A percentile compares a stretch with the other conserved stretches of the same genome.
Evolutionary conservation across 2,329 filamentous ascomycete species (phyloP).

Genomic region (Pleomassaria siparia): DNA sequence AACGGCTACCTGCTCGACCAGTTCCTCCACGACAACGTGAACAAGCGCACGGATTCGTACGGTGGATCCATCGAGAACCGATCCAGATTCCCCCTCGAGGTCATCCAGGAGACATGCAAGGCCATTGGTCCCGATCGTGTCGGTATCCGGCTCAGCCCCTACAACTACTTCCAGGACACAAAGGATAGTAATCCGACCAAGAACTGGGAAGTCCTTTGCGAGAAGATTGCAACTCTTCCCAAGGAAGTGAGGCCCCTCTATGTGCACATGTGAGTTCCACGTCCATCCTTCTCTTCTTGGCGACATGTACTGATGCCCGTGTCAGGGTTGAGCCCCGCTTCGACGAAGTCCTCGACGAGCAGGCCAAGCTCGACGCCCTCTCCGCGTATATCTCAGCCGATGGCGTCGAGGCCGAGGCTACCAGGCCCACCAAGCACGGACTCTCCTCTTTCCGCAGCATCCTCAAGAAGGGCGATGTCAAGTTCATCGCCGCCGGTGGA

Average conservation of each 20-base stretch:
- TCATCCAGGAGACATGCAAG: slow-evolving; percentile 44
- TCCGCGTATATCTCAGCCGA: slow-evolving; percentile 34
- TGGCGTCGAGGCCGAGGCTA: slow-evolving; percentile 36
- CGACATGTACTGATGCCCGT: slow-evolving; percentile 7
- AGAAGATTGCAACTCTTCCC: slow-evolving; percentile 40
- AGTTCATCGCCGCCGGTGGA: slow-evolving; percentile 59
- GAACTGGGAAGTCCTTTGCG: slow-evolving; percentile 51
- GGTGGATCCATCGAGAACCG: slow-evolving; percentile 55
- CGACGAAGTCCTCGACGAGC: slow-evolving; percentile 39
- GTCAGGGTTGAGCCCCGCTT: slow-evolving; percentile 41
- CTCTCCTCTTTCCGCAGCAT: slow-evolving; percentile 49
- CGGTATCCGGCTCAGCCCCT: slow-evolving; percentile 37
- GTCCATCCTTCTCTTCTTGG: not conserved
- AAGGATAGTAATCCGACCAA: slow-evolving; percentile 48
- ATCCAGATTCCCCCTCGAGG: slow-evolving; percentile 59
- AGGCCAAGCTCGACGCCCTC: slow-evolving; percentile 43
- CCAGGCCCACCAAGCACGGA: slow-evolving; percentile 27
- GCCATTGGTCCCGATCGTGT: slow-evolving; percentile 37
- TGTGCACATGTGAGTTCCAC: slow-evolving; percentile 37
- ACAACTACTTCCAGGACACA: slow-evolving; percentile 44
- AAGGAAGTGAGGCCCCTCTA: slow-evolving; percentile 31
- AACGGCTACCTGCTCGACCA: slow-evolving; percentile 55
- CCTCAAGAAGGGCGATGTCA: slow-evolving; percentile 49
- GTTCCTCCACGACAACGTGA: slow-evolving; percentile 54
- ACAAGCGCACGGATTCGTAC: slow-evolving; percentile 53